Conservation (phyloP, 2,329 filamentous ascomycete species). For the Penicillium sp. region DNA sequence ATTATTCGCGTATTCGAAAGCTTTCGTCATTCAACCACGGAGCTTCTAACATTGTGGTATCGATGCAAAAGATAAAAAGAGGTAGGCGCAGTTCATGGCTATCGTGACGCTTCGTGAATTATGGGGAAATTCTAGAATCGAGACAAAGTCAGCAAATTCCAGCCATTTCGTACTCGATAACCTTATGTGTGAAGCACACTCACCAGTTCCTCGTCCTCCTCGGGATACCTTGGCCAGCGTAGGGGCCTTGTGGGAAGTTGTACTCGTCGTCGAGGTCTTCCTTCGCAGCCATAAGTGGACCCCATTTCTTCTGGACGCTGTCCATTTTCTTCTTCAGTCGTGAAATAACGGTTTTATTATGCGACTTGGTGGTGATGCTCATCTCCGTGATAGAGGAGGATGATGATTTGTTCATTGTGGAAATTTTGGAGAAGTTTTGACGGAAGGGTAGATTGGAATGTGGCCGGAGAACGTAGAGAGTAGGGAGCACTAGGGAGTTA, state of each 20-base stretch:
- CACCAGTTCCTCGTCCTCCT: conserved; percentile 4
- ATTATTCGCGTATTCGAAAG: background rate
- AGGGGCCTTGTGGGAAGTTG: conserved; percentile 29
- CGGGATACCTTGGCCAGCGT: conserved; percentile 23
- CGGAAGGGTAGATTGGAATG: background rate
- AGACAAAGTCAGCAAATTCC: background rate
- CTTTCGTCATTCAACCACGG: background rate
- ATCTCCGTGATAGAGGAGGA: background rate
- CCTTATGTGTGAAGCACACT: background rate
- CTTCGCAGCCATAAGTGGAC: conserved; percentile 30
- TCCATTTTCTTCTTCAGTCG: conserved; percentile 20
- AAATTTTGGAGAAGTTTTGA: background rate
- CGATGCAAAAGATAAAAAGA: background rate
- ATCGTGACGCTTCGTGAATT: background rate
- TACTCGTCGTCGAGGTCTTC: conserved; percentile 30
- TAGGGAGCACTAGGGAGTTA: no score
- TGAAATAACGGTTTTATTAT: background rate
- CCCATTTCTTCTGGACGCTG: conserved; percentile 23
- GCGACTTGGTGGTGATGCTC: background rate
- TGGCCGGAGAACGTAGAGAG: no score
- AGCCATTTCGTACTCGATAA: background rate
- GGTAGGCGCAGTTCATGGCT: background rate
- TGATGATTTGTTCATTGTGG: conserved; percentile 6
- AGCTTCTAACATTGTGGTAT: background rate
- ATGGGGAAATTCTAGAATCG: background rate